A percentile compares a stretch with the other conserved stretches of the same genome.
Evolutionary conservation across 1,284 basidiomycete genomes (phyloP).

Genomic region (Athelia psychrophila): DNA sequence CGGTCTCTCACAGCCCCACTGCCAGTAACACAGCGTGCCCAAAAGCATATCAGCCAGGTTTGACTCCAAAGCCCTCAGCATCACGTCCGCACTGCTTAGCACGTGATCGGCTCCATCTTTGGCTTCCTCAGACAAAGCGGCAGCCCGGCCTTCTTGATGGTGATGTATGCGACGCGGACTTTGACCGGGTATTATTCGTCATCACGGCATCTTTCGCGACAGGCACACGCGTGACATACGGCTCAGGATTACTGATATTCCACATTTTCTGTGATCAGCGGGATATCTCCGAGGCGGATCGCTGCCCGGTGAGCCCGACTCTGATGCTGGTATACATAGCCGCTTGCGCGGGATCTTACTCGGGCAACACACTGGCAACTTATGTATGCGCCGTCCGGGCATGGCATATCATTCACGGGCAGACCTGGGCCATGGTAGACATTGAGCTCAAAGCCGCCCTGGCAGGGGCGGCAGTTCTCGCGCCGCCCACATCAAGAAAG

Average conservation of each 20-base stretch:
- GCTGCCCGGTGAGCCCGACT: slow-evolving; percentile 9
- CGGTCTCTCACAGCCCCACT: neutral
- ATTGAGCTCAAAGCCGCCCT: slow-evolving; percentile 19
- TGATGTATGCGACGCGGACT: slow-evolving; percentile 3
- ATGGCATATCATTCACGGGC: slow-evolving; percentile 34
- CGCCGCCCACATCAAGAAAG: slow-evolving; percentile 16
- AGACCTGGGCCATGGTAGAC: slow-evolving; percentile 20
- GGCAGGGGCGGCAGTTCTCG: slow-evolving; percentile 13
- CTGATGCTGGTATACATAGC: slow-evolving; percentile 16
- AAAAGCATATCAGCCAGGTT: slow-evolving; percentile 6
- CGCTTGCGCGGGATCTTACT: slow-evolving; percentile 15
- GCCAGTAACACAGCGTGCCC: slow-evolving; percentile 4
- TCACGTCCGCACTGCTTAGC: slow-evolving; percentile 23
- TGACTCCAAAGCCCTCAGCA: slow-evolving; percentile 8
- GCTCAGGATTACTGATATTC: slow-evolving; percentile 22
- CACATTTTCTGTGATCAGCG: slow-evolving; percentile 27
- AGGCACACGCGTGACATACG: slow-evolving; percentile 22
- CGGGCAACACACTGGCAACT: slow-evolving; percentile 20
- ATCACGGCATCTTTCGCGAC: slow-evolving; percentile 12
- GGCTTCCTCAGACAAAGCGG: slow-evolving; percentile 11
- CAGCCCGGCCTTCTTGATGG: neutral
- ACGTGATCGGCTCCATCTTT: slow-evolving; percentile 15
- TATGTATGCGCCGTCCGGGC: slow-evolving; percentile 25
- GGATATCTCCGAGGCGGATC: slow-evolving; percentile 14
- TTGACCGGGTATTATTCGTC: slow-evolving; percentile 13